These are phyloP conservation scores for Suillus discolor DNA, from an alignment of 768 basidiomycete species.

Conservation along the genomic window DNA sequence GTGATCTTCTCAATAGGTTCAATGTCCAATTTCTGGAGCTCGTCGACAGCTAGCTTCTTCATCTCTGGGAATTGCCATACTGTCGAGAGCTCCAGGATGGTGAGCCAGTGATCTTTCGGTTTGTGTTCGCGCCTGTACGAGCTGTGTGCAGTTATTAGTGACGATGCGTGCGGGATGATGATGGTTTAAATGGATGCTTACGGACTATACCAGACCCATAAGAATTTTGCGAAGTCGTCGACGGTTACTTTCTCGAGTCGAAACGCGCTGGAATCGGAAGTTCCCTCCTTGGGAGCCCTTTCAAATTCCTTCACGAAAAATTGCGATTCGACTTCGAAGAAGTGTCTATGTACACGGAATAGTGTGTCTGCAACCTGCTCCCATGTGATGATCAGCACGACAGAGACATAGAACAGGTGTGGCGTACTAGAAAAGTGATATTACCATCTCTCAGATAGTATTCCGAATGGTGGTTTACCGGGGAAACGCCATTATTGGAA, in stretches of 20 bases:
- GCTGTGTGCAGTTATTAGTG: slow-evolving; percentile 33
- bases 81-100: slow-evolving; percentile 54
- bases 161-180: not conserved
- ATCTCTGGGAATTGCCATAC: slow-evolving; percentile 59
- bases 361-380: not conserved
- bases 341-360: not conserved
- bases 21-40: slow-evolving; percentile 52
- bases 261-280: not conserved
- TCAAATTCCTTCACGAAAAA: slow-evolving; percentile 32
- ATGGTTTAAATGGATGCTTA: slow-evolving; percentile 24
- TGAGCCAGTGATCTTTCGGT: slow-evolving; percentile 51
- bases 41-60: slow-evolving; percentile 51
- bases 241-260: slow-evolving; percentile 29
- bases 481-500: not conserved
- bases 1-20: slow-evolving; percentile 54
- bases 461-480: not conserved
- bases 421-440: not conserved
- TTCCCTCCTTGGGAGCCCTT: not conserved
- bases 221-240: slow-evolving; percentile 44
- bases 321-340: slow-evolving; percentile 36
- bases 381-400: not conserved
- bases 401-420: not conserved
- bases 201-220: slow-evolving; percentile 63
- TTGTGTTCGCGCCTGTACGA: slow-evolving; percentile 55
- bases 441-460: not conserved